A percentile compares a stretch with the other conserved stretches of the same genome.
Evolutionary conservation across 192 early-diverging fungal species (phyloP).

Genomic region (Nowakowskiella sp.): DNA sequence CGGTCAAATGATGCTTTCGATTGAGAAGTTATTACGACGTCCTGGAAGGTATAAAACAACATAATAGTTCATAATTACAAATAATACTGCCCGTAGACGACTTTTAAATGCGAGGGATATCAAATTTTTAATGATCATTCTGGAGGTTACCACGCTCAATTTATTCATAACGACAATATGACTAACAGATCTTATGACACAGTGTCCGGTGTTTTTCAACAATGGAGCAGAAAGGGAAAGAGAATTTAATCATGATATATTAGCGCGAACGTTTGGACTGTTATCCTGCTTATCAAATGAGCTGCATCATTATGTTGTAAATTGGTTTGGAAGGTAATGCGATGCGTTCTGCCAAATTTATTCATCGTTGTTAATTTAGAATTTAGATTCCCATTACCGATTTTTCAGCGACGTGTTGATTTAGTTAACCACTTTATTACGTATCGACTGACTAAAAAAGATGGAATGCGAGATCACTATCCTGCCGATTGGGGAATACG

Average conservation of each 20-base stretch:
- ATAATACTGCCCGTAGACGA: constrained; percentile 12
- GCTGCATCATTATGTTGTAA: constrained; percentile 79
- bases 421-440: constrained; percentile 82
- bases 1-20: constrained; percentile 28
- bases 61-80: constrained; percentile 1
- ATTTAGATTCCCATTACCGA: constrained; percentile 41
- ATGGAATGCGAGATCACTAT: constrained; percentile 48
- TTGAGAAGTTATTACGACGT: constrained; percentile 26
- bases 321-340: constrained; percentile 66
- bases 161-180: constrained; percentile 5
- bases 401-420: constrained; percentile 64
- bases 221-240: constrained; percentile 69
- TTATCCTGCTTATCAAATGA: constrained; percentile 74
- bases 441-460: constrained; percentile 62
- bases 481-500: constrained; percentile 78
- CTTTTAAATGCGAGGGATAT: constrained; percentile 47
- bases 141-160: constrained; percentile 54
- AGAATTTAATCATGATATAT: constrained; percentile 75
- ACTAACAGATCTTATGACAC: constrained; percentile 3
- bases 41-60: constrained; percentile 28
- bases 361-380: background rate
- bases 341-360: background rate
- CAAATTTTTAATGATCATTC: constrained; percentile 72
- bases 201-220: constrained; percentile 75
- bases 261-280: constrained; percentile 71